These are phyloP conservation scores for Eimeria nieschulzi DNA, from an alignment of 169 alveolate species.

Conservation along the genomic window DNA sequence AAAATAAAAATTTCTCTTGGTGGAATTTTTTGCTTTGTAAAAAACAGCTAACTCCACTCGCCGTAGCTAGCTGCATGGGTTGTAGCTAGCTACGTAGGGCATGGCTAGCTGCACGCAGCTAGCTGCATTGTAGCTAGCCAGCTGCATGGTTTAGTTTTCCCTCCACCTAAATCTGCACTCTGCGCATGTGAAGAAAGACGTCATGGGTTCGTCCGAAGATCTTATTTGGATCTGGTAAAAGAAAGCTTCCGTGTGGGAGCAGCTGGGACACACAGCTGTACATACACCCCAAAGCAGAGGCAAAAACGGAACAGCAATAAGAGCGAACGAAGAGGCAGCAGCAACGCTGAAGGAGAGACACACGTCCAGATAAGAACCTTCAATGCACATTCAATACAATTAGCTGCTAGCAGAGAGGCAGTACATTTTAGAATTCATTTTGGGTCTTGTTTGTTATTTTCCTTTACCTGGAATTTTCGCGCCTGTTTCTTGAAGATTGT, in stretches of 20 bases:
- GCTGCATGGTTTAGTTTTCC: slow-evolving; percentile 29
- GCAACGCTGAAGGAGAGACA: slow-evolving; percentile 79
- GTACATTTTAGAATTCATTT: not conserved
- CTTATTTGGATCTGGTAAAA: slow-evolving; percentile 88
- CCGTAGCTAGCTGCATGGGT: no score
- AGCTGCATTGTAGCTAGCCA: no score
- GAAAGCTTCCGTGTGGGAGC: slow-evolving; percentile 85
- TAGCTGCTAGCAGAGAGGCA: not conserved
- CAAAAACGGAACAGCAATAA: no score
- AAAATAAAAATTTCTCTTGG: no score
- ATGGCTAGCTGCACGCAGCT: no score
- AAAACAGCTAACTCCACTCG: no score
- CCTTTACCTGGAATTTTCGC: slow-evolving; percentile 66
- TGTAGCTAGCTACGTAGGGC: no score
- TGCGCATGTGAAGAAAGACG: slow-evolving; percentile 87
- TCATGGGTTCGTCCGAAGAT: slow-evolving; percentile 92
- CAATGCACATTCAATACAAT: not conserved
- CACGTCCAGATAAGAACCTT: not conserved
- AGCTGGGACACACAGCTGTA: slow-evolving; percentile 87
- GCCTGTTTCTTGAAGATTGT: slow-evolving; percentile 55
- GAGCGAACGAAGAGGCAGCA: no score
- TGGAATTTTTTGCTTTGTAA: no score
- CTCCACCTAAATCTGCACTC: slow-evolving; percentile 79
- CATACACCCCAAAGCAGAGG: slow-evolving; percentile 63
- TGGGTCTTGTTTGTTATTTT: not conserved